A percentile compares a stretch with the other conserved stretches of the same genome.
phyloP scores from a whole-genome alignment of 106 monocot species.

The Platanthera zijinensis region DNA sequence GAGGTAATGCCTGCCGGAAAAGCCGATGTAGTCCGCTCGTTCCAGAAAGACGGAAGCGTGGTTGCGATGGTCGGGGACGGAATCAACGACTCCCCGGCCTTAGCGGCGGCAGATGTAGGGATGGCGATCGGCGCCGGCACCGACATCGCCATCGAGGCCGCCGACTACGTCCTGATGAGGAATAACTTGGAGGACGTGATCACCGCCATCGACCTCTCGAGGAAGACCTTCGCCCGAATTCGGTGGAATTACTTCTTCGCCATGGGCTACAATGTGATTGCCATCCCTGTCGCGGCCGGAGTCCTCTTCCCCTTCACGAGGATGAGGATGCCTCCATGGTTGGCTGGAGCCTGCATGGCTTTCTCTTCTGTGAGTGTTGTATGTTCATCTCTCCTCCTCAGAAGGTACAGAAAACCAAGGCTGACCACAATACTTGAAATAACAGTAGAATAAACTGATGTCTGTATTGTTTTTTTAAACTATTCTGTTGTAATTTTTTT shows the following conservation, averaged over 20 bases:
- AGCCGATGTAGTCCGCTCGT: conserved; percentile 48
- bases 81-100: conserved; percentile 93
- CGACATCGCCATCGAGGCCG: conserved; percentile 88
- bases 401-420: conserved; percentile 77
- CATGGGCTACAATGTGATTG: conserved; percentile 74
- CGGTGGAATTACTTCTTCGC: conserved; percentile 88
- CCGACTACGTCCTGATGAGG: conserved; percentile 83
- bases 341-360: conserved; percentile 94
- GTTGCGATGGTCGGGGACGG: conserved; percentile 98
- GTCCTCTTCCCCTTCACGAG: conserved; percentile 70
- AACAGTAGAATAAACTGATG: conserved; percentile 47
- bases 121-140: conserved; percentile 96
- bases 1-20: conserved; percentile 92
- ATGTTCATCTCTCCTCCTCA: conserved; percentile 85
- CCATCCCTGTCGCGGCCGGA: conserved; percentile 82
- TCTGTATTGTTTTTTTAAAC: neutral
- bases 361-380: conserved; percentile 89
- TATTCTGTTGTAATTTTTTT: neutral
- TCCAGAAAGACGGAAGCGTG: conserved; percentile 53
- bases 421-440: conserved; percentile 89
- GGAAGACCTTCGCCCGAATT: conserved; percentile 77
- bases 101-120: conserved; percentile 81
- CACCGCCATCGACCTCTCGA: conserved; percentile 89
- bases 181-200: conserved; percentile 89
- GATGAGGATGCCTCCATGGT: conserved; percentile 76